These are phyloP conservation scores for Penicillium italicum DNA, from an alignment of 2,329 filamentous ascomycete species.

Conservation along the genomic window DNA sequence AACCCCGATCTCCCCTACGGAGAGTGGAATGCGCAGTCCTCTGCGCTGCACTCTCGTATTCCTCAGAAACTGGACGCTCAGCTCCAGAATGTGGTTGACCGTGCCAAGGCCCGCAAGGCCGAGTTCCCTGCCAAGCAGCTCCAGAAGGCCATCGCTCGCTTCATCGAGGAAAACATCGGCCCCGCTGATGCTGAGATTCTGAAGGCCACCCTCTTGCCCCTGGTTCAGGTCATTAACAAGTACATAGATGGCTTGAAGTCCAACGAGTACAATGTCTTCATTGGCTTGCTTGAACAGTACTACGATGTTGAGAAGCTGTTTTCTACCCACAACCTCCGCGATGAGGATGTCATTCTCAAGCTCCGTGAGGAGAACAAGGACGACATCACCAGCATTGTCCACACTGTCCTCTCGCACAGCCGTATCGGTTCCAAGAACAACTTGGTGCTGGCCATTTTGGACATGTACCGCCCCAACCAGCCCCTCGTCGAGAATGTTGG, in stretches of 20 bases:
- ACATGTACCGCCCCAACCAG: conserved; percentile 93
- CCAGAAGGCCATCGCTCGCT: conserved; percentile 77
- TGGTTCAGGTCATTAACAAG: conserved; percentile 71
- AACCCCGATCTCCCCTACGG: conserved; percentile 89
- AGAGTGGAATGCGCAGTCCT: conserved; percentile 94
- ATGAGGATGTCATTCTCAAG: conserved; percentile 89
- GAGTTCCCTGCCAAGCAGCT: conserved; percentile 93
- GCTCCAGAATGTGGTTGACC: conserved; percentile 81
- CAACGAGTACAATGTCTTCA: conserved; percentile 82
- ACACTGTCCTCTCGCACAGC: conserved; percentile 89
- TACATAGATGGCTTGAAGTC: conserved; percentile 87
- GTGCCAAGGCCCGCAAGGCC: conserved; percentile 68
- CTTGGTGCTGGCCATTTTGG: conserved; percentile 82
- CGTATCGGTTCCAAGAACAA: conserved; percentile 92
- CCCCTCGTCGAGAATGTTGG: conserved; percentile 82
- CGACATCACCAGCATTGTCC: conserved; percentile 76
- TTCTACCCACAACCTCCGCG: conserved; percentile 75
- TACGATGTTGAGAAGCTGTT: conserved; percentile 82
- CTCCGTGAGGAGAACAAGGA: conserved; percentile 97
- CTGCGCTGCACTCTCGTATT: conserved; percentile 95
- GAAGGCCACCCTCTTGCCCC: conserved; percentile 67
- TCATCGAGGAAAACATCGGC: conserved; percentile 80
- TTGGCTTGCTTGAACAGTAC: conserved; percentile 74
- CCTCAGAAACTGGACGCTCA: conserved; percentile 83
- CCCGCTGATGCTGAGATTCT: conserved; percentile 70